These are phyloP conservation scores for Acorus gramineus DNA, from an alignment of 106 monocot species.

Conservation along the genomic window DNA sequence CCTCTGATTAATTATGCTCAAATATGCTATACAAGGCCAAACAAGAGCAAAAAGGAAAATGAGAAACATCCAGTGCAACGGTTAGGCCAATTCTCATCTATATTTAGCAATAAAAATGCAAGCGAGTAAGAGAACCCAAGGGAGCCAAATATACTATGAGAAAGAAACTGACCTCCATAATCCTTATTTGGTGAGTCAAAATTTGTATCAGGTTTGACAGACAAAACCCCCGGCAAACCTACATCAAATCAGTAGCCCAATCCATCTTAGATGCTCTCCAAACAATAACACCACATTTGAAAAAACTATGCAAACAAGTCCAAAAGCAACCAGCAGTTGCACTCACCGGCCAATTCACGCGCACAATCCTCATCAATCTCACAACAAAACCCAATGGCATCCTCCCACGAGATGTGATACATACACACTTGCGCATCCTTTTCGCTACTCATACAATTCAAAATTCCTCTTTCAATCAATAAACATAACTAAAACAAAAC, in stretches of 20 bases:
- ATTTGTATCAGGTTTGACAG: slow-evolving; percentile 49
- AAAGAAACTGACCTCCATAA: slow-evolving; percentile 42
- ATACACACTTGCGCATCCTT: slow-evolving; percentile 83
- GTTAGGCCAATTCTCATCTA: too few relatives aligned
- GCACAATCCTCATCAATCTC: slow-evolving; percentile 82
- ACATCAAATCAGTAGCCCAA: slow-evolving; percentile 1
- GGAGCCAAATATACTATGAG: too few relatives aligned
- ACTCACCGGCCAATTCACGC: slow-evolving; percentile 55
- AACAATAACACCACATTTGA: too few relatives aligned
- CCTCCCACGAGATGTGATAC: slow-evolving; percentile 88
- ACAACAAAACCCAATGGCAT: slow-evolving; percentile 80
- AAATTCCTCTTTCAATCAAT: not conserved
- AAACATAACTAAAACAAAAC: not conserved
- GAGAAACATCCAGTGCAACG: too few relatives aligned
- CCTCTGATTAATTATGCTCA: too few relatives aligned
- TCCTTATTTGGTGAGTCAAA: slow-evolving; percentile 55
- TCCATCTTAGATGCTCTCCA: too few relatives aligned
- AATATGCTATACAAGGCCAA: too few relatives aligned
- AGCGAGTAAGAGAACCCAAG: too few relatives aligned
- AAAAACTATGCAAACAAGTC: too few relatives aligned
- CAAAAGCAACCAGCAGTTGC: too few relatives aligned
- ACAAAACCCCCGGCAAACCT: slow-evolving; percentile 72
- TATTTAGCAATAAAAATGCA: too few relatives aligned
- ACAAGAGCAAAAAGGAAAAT: too few relatives aligned
- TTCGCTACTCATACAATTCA: slow-evolving; percentile 31